phyloP scores from a whole-genome alignment of 345 rosid genomes.

The Cardamine occulta region DNA sequence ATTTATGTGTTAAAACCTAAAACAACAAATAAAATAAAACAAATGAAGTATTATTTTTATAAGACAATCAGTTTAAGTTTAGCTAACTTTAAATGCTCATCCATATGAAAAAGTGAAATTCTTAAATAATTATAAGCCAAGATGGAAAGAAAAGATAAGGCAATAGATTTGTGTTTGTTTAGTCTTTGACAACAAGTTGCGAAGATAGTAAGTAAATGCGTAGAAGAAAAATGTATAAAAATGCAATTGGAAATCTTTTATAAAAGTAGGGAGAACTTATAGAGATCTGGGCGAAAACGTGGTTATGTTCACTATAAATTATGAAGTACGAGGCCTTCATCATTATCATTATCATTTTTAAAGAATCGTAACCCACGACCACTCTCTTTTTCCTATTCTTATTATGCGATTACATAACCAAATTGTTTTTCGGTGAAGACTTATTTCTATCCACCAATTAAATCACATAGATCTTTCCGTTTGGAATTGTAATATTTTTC shows the following conservation, averaged over 20 bases:
- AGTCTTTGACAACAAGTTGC: background rate
- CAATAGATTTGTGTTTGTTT: constrained; percentile 21
- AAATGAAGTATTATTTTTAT: background rate
- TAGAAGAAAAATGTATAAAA: background rate
- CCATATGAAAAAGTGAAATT: background rate
- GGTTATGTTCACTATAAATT: constrained; percentile 23
- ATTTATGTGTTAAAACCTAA: too few species aligned
- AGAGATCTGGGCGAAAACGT: constrained; percentile 39
- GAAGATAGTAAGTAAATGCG: constrained; percentile 3
- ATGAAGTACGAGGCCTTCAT: constrained; percentile 33
- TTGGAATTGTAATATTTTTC: background rate
- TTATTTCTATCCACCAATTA: background rate
- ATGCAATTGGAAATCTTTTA: background rate
- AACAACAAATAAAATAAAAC: too few species aligned
- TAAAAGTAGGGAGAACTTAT: background rate
- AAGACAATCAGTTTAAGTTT: background rate
- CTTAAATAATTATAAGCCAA: background rate
- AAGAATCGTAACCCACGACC: constrained; percentile 14
- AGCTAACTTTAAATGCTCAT: constrained; percentile 15
- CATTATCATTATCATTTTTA: constrained; percentile 15
- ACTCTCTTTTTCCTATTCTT: background rate
- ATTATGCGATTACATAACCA: background rate
- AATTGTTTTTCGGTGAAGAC: background rate
- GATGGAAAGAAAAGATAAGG: background rate
- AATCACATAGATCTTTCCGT: background rate